Evolutionary conservation across 2,329 filamentous ascomycete genomes (phyloP).

Genomic region (Podosphaera fusca): DNA sequence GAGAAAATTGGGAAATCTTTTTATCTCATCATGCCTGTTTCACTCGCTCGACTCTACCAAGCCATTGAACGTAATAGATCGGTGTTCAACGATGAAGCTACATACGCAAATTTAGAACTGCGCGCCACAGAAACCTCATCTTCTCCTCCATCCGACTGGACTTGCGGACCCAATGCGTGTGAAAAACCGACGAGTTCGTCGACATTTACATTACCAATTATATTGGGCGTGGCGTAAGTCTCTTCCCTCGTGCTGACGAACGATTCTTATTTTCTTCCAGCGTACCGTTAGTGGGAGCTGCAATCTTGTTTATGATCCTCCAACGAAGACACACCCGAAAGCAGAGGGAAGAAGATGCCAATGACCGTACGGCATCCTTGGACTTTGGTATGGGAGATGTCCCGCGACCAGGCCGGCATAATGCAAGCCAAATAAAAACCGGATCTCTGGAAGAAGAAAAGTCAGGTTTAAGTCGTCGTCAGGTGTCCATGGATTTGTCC

Average conservation of each 20-base stretch:
- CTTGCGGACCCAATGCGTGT: constrained; percentile 23
- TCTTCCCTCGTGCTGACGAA: neutral
- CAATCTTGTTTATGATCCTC: constrained; percentile 47
- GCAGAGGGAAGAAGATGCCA: constrained; percentile 51
- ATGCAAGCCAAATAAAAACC: constrained; percentile 2
- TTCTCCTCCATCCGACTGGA: constrained; percentile 6
- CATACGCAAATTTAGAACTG: too few relatives aligned
- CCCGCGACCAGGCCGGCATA: constrained; percentile 9
- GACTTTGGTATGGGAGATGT: constrained; percentile 64
- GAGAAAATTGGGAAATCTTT: too few relatives aligned
- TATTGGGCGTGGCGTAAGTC: constrained; percentile 47
- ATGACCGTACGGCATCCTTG: constrained; percentile 72
- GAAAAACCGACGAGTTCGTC: constrained; percentile 33
- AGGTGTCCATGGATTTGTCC: constrained; percentile 39
- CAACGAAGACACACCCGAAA: constrained; percentile 58
- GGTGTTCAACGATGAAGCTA: too few relatives aligned
- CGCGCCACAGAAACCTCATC: constrained; percentile 7
- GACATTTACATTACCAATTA: constrained; percentile 40
- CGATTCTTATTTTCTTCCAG: constrained; percentile 22
- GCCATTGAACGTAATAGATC: too few relatives aligned
- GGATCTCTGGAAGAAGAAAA: constrained; percentile 5
- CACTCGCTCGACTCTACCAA: too few relatives aligned
- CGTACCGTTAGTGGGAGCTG: constrained; percentile 47
- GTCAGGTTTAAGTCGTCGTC: constrained; percentile 20
- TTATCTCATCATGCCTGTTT: too few relatives aligned